Evolutionary conservation across 108 stramenopile species (phyloP).

Genomic region (Discostella pseudostelligera): DNA sequence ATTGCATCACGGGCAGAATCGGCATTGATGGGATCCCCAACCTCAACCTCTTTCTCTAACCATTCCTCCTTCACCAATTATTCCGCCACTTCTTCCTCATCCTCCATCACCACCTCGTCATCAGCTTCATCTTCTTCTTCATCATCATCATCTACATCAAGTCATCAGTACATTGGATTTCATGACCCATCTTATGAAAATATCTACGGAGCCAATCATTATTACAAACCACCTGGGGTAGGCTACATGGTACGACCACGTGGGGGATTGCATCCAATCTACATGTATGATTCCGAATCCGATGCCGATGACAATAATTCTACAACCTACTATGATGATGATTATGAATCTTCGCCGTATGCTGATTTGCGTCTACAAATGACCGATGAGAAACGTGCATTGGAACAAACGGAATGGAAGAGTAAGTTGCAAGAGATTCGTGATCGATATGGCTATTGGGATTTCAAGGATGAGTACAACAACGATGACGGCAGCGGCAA

Average conservation of each 20-base stretch:
- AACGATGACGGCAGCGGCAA: no score
- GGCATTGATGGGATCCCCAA: neutral
- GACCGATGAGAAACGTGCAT: conserved; percentile 12
- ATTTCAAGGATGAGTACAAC: conserved; percentile 18
- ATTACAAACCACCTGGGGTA: conserved; percentile 37
- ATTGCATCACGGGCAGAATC: neutral
- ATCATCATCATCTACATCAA: neutral
- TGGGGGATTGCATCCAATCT: conserved; percentile 35
- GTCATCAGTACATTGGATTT: conserved; percentile 11
- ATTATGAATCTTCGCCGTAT: conserved; percentile 32
- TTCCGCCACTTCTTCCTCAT: no score
- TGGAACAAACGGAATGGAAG: conserved; percentile 16
- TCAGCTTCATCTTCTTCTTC: neutral
- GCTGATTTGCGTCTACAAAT: conserved; percentile 30
- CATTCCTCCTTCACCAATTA: no score
- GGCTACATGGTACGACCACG: conserved; percentile 28
- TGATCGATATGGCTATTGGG: conserved; percentile 31
- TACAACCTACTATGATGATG: conserved; percentile 5
- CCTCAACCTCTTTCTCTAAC: no score
- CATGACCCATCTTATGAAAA: conserved; percentile 28
- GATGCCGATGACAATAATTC: neutral
- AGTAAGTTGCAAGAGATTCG: conserved; percentile 18
- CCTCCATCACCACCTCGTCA: neutral
- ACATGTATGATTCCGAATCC: conserved; percentile 12
- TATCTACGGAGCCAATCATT: conserved; percentile 10